phyloP scores from a whole-genome alignment of 1,284 basidiomycete species.

The Amylostereum chailletii region DNA sequence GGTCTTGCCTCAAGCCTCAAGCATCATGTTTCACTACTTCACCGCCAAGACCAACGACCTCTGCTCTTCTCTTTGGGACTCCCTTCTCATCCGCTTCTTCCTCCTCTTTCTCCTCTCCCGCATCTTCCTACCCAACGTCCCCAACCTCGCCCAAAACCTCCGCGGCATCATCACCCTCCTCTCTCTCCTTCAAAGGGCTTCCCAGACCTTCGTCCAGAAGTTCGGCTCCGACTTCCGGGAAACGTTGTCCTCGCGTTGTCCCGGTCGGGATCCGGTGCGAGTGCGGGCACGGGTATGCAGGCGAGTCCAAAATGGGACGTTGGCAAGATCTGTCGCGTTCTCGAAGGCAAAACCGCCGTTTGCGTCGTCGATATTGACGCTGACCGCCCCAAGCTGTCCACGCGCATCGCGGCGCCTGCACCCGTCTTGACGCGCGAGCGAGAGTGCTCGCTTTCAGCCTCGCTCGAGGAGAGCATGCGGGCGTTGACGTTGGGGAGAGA shows the following conservation, averaged over 20 bases:
- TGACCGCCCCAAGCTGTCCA: neutral
- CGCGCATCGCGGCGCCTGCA: conserved; percentile 1
- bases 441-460: conserved; percentile 25
- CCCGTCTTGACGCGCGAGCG: conserved; percentile 6
- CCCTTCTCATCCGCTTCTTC: conserved; percentile 24
- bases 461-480: conserved; percentile 58
- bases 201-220: conserved; percentile 58
- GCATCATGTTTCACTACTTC: conserved; percentile 29
- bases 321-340: conserved; percentile 67
- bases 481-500: conserved; percentile 51
- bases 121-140: conserved; percentile 9
- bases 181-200: conserved; percentile 30
- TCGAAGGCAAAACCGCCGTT: conserved; percentile 71
- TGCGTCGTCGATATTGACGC: conserved; percentile 63
- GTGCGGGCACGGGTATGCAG: conserved; percentile 13
- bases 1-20: neutral
- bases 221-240: conserved; percentile 74
- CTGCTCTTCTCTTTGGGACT: conserved; percentile 45
- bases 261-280: conserved; percentile 28
- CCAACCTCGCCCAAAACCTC: conserved; percentile 11
- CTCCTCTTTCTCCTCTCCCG: conserved; percentile 16
- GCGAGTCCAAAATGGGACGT: conserved; percentile 43
- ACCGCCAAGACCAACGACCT: conserved; percentile 17
- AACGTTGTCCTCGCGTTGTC: conserved; percentile 73
- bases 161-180: conserved; percentile 2